phyloP scores from a whole-genome alignment of 352 stramenopile species.

The Phytopythium kandeliae region DNA sequence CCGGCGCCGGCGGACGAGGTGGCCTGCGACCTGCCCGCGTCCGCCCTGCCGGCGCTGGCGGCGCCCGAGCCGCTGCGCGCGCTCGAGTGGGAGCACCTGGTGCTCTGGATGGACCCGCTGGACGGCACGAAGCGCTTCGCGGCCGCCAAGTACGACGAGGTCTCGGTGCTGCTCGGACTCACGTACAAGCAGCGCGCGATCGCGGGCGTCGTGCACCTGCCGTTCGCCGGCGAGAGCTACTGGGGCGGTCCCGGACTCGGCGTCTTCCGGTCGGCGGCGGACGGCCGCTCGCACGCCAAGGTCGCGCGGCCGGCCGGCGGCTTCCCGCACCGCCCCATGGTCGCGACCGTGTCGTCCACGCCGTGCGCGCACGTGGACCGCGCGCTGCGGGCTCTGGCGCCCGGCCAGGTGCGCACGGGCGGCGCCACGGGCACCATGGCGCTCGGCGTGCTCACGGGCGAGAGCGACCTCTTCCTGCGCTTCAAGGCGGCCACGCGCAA shows the following conservation, averaged over 20 bases:
- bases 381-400: conserved; percentile 29
- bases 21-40: conserved; percentile 28
- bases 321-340: conserved; percentile 33
- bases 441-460: conserved; percentile 51
- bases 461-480: conserved; percentile 62
- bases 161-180: conserved; percentile 74
- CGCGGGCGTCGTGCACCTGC: conserved; percentile 65
- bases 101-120: conserved; percentile 75
- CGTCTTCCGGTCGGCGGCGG: conserved; percentile 39
- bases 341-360: conserved; percentile 55
- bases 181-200: conserved; percentile 58
- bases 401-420: conserved; percentile 32
- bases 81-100: conserved; percentile 40
- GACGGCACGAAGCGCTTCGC: conserved; percentile 80
- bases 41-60: conserved; percentile 17
- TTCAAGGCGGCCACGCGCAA: conserved; percentile 67
- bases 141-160: conserved; percentile 61
- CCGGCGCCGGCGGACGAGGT: conserved; percentile 43
- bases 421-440: conserved; percentile 73
- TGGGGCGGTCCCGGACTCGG: conserved; percentile 56
- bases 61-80: conserved; percentile 14
- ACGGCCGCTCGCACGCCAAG: conserved; percentile 25
- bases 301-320: conserved; percentile 14
- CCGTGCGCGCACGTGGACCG: conserved; percentile 41
- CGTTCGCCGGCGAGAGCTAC: conserved; percentile 60